Evolutionary conservation across 306 rosid species (phyloP), one percentile per base, ranked within the genome.

Genomic region (Begonia fuchsioides): DNA sequence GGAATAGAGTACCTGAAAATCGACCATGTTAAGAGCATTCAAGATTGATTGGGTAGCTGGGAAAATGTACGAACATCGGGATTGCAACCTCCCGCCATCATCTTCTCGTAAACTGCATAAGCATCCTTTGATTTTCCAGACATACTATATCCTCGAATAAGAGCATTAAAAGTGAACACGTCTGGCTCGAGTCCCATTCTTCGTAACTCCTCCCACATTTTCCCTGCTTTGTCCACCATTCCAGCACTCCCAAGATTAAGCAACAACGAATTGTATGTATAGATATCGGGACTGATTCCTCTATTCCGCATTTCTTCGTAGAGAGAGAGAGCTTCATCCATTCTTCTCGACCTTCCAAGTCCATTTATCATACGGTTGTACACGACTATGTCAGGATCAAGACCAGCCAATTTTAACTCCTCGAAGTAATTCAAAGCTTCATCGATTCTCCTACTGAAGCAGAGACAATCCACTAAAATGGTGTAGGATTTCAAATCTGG

Each of bases 141-240:
- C 54, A 59, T 32, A 61, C 94, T 61, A 49, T 90, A 76, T 49
- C 80, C 92, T 49, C 94, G 78, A 67, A 90, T 90, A 54, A 90
- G 97, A 53, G 95, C 97, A 63, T 90, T 90, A 65, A 81, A 81
- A 15, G 95, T 90, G 75, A 79, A 84, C 65, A 84, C 95, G 46
- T 86, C 76, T 5, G 95, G 97, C 65, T 90, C 87, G 50, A 90
- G 70, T 47, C 97, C 95, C 59, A 47, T 49, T 43, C 60, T 77
- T 54, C 66, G 85, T 44, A 90, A 72, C 48, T 90, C 94, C 52
- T 90, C 84, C 17, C 70, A 90, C 74, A 90, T 65, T 50, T 62
- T 67, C 44, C 79, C 75, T 0, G 97, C 93, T 67, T 59, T 61
- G 54, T 90, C 95, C 57, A 71, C 78, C 92, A 76, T 84, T 65